phyloP scores from a whole-genome alignment of 1,284 basidiomycete genomes.

The Phenoliferia sp. region DNA sequence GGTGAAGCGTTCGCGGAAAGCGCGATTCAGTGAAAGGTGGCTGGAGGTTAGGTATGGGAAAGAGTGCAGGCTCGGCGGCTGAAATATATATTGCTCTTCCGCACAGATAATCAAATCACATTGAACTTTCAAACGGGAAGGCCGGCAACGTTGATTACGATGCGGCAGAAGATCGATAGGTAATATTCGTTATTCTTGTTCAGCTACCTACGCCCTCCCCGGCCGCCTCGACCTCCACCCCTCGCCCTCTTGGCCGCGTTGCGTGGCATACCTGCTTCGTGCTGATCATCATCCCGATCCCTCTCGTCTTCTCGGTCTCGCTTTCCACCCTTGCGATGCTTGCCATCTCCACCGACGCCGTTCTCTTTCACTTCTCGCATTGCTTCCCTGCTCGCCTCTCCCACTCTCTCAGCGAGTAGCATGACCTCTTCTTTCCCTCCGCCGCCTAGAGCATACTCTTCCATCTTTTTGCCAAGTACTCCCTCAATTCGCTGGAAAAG shows the following conservation, averaged over 20 bases:
- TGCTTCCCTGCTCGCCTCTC: constrained; percentile 80
- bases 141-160: too few species aligned
- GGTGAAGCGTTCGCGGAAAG: too few species aligned
- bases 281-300: constrained; percentile 79
- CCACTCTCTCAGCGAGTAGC: constrained; percentile 80
- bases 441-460: constrained; percentile 61
- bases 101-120: too few species aligned
- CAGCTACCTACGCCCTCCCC: background rate
- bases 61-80: too few species aligned
- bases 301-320: constrained; percentile 57
- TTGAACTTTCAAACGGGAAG: too few species aligned
- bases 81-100: too few species aligned
- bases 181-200: too few species aligned
- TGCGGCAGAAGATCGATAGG: too few species aligned
- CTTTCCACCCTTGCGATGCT: constrained; percentile 51
- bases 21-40: too few species aligned
- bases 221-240: background rate
- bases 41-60: too few species aligned
- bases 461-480: constrained; percentile 89
- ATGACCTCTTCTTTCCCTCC: constrained; percentile 87
- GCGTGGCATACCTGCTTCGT: constrained; percentile 70
- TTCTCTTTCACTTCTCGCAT: constrained; percentile 60
- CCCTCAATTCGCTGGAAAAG: constrained; percentile 89
- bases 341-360: constrained; percentile 40
- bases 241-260: background rate